Evolutionary conservation across 805 yeast genomes (phyloP).

Genomic region (Cyberlindnera bimundalis): DNA sequence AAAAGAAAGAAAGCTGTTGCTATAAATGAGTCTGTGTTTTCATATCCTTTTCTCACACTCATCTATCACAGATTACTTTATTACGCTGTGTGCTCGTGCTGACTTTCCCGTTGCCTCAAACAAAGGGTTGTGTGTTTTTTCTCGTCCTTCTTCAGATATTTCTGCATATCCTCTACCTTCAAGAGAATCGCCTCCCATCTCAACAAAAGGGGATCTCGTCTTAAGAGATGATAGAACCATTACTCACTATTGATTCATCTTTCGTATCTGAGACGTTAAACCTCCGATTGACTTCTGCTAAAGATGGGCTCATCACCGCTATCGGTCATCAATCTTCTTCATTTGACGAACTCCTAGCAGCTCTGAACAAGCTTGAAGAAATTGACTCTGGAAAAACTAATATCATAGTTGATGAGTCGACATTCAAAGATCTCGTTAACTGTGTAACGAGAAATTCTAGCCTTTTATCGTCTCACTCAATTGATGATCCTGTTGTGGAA

Average conservation of each 20-base stretch:
- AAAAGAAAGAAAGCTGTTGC: too few relatives aligned
- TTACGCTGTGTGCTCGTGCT: too few relatives aligned
- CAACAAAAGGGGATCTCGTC: too few relatives aligned
- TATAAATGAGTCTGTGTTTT: too few relatives aligned
- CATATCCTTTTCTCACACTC: too few relatives aligned
- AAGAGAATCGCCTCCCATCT: too few relatives aligned
- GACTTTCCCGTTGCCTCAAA: too few relatives aligned
- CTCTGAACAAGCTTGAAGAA: constrained; percentile 14
- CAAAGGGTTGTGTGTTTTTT: too few relatives aligned
- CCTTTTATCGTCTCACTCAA: background rate
- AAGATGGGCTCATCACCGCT: background rate
- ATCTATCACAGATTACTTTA: too few relatives aligned
- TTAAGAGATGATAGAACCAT: background rate
- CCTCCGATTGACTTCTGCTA: background rate
- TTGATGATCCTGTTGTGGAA: constrained; percentile 3
- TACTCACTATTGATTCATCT: too few relatives aligned
- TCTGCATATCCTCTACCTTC: background rate
- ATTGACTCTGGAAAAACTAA: background rate
- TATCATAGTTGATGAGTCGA: background rate
- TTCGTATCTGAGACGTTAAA: background rate
- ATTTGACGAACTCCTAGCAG: constrained; percentile 1
- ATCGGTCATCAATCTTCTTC: background rate
- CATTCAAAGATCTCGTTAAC: too few relatives aligned
- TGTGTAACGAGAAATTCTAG: background rate
- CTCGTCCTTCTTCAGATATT: background rate